These are phyloP conservation scores for Daldinia caldariorum DNA, from an alignment of 495 filamentous ascomycete species.

Conservation along the genomic window DNA sequence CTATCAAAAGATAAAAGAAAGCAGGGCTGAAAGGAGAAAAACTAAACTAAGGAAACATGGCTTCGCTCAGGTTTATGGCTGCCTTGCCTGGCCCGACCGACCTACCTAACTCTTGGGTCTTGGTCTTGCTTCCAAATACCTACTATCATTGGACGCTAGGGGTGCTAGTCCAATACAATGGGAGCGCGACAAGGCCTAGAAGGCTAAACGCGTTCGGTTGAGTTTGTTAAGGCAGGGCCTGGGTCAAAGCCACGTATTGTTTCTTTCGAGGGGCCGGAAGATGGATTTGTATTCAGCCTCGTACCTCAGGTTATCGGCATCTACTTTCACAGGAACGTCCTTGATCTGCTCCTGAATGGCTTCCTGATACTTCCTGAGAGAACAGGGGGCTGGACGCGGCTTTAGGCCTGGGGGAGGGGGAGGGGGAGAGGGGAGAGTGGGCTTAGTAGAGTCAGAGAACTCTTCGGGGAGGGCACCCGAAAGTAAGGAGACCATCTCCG, in stretches of 20 bases:
- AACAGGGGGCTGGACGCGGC: neutral
- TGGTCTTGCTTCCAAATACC: neutral
- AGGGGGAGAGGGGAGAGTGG: neutral
- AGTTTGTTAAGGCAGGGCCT: neutral
- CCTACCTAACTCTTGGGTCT: neutral
- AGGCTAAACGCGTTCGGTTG: neutral
- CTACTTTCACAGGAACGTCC: neutral
- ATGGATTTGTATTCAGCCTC: neutral
- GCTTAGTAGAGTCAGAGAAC: neutral
- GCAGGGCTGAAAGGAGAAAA: neutral
- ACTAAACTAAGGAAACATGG: neutral
- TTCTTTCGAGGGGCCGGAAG: neutral
- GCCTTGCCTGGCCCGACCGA: neutral
- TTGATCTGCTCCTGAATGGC: neutral
- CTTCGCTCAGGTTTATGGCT: neutral
- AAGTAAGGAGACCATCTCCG: neutral
- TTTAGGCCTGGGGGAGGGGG: neutral
- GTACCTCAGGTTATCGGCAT: neutral
- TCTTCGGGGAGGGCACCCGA: neutral
- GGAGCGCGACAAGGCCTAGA: neutral
- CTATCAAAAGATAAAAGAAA: neutral
- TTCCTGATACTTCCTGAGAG: neutral
- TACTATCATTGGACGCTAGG: neutral
- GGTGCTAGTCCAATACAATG: neutral
- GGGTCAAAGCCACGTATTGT: neutral